Conservation (phyloP, 305 asterid genomes). For the Fraxinus latifolia region DNA sequence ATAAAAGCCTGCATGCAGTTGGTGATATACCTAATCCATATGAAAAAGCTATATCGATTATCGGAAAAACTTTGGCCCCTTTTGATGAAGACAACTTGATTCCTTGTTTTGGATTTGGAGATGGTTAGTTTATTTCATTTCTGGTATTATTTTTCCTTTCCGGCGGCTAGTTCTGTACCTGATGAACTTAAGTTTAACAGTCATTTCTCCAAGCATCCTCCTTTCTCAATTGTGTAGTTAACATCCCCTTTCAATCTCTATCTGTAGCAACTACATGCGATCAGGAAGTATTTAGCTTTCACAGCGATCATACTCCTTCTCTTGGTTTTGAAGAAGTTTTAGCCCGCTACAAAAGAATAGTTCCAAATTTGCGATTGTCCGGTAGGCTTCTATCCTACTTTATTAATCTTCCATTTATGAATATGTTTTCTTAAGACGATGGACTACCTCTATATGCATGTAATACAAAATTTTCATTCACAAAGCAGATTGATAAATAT, state of each 20-base stretch:
- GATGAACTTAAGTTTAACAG: background rate
- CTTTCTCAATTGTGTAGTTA: constrained; percentile 15
- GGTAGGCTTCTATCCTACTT: constrained; percentile 39
- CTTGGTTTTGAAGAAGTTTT: constrained; percentile 84
- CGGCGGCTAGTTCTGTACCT: background rate
- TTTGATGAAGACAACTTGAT: constrained; percentile 77
- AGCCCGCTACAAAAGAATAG: constrained; percentile 63
- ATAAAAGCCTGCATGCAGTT: constrained; percentile 58
- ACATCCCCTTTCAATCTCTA: constrained; percentile 1
- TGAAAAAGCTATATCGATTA: constrained; percentile 66
- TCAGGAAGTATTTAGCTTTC: constrained; percentile 76
- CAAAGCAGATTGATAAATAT: constrained; percentile 9
- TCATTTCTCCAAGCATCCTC: background rate
- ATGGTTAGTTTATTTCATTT: constrained; percentile 46
- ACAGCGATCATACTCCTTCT: constrained; percentile 68
- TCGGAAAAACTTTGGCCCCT: constrained; percentile 76
- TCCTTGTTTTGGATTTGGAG: constrained; percentile 90
- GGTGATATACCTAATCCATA: constrained; percentile 64
- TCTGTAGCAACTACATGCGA: constrained; percentile 65
- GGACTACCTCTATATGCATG: background rate
- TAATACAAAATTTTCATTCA: constrained; percentile 11
- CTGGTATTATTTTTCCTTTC: constrained; percentile 3
- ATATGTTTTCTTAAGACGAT: constrained; percentile 14
- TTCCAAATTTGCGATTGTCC: constrained; percentile 57
- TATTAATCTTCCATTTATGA: background rate